Percentiles rank a stretch among this genome's conserved stretches.
Evolutionary conservation across 176 grass and related monocot genomes (phyloP).

Genomic region (Saccharum officinarum): DNA sequence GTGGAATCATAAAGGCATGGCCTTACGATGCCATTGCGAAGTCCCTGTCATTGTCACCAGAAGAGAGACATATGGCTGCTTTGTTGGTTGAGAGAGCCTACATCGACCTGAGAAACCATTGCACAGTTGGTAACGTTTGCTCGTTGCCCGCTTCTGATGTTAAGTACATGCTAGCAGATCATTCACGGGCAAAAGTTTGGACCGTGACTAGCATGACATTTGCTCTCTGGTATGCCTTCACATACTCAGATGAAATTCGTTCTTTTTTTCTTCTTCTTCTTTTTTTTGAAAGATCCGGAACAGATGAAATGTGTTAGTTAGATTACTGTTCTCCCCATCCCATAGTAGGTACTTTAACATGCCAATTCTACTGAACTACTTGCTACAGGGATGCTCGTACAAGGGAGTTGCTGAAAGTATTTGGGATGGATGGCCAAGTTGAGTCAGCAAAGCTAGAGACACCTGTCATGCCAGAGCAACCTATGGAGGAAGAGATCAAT

Average conservation of each 20-base stretch:
- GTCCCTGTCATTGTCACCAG: slow-evolving; percentile 69
- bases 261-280: not conserved
- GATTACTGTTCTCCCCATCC: not conserved
- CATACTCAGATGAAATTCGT: slow-evolving; percentile 1
- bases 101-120: slow-evolving; percentile 82
- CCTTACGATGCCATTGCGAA: slow-evolving; percentile 89
- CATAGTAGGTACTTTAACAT: not conserved
- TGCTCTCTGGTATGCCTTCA: slow-evolving; percentile 76
- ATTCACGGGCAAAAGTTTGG: slow-evolving; percentile 85
- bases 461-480: slow-evolving; percentile 63
- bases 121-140: slow-evolving; percentile 79
- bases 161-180: slow-evolving; percentile 75
- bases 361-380: not conserved
- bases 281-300: not conserved
- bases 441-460: slow-evolving; percentile 56
- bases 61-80: slow-evolving; percentile 90
- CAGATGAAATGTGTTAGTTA: not conserved
- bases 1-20: slow-evolving; percentile 83
- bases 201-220: slow-evolving; percentile 74
- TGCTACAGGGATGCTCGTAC: slow-evolving; percentile 84
- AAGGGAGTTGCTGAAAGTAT: slow-evolving; percentile 89
- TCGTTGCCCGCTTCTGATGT: slow-evolving; percentile 74
- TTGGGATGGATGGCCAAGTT: slow-evolving; percentile 83
- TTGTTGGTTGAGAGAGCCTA: slow-evolving; percentile 88
- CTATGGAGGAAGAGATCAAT: slow-evolving; percentile 70